Evolutionary conservation across 306 rosid species (phyloP).

Genomic region (Prosopis cineraria): DNA sequence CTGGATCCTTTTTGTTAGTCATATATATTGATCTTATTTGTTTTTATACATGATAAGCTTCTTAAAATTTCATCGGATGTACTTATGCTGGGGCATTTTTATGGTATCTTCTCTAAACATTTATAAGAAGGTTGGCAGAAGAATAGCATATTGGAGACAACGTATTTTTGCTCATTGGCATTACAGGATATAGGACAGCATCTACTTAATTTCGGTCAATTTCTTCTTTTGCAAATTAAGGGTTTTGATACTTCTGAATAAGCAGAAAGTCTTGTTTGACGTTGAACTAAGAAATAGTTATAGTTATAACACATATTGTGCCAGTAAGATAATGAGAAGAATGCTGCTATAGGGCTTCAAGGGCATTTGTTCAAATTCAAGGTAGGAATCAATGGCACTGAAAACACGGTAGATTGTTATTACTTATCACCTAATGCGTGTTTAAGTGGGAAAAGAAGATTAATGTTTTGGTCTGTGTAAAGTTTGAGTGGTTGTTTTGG

Average conservation of each 20-base stretch:
- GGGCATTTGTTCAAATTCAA: slow-evolving; percentile 14
- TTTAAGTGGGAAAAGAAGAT: neutral
- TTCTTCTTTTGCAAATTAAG: neutral
- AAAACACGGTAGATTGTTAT: slow-evolving; percentile 8
- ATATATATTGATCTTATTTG: neutral
- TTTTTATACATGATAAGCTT: too few relatives aligned
- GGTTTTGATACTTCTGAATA: neutral
- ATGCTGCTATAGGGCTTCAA: slow-evolving; percentile 11
- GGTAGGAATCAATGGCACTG: slow-evolving; percentile 8
- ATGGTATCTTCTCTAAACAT: neutral
- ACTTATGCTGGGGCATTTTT: neutral
- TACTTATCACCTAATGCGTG: neutral
- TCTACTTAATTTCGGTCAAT: neutral
- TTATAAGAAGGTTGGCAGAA: neutral
- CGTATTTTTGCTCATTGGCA: neutral
- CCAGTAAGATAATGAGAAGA: neutral
- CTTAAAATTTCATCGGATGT: too few relatives aligned
- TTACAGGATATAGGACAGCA: neutral
- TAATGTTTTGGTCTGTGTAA: neutral
- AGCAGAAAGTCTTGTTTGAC: neutral
- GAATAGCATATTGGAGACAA: neutral
- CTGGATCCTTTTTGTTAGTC: neutral
- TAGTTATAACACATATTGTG: slow-evolving; percentile 2
- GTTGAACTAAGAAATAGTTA: slow-evolving; percentile 11
- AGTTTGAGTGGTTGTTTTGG: neutral